phyloP scores from a whole-genome alignment of 257 asterid genomes.

The Nicotiana noctiflora region DNA sequence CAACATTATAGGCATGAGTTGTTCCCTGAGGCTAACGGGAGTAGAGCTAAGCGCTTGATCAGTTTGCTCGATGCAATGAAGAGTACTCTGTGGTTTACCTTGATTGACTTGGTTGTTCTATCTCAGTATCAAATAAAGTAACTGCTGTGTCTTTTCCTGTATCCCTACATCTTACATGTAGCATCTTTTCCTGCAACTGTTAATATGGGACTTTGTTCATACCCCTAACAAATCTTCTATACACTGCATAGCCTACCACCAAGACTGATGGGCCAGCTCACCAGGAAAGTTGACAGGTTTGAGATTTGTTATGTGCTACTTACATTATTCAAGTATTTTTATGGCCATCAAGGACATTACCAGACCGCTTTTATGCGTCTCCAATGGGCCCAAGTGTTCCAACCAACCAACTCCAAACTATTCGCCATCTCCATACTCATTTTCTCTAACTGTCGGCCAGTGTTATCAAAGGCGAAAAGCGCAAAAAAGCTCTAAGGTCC shows the following conservation, averaged over 20 bases:
- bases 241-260: not conserved
- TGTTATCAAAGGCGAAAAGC: too few relatives aligned
- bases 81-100: not conserved
- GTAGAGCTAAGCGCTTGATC: not conserved
- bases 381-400: not conserved
- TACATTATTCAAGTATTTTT: not conserved
- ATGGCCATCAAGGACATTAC: too few relatives aligned
- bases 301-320: not conserved
- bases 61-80: not conserved
- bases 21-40: not conserved
- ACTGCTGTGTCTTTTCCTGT: not conserved
- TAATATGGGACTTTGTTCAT: not conserved
- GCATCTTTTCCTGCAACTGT: not conserved
- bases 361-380: not conserved
- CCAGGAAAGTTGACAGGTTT: not conserved
- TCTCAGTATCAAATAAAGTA: not conserved
- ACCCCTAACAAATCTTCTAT: not conserved
- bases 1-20: not conserved
- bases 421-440: not conserved
- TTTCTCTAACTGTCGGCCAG: not conserved
- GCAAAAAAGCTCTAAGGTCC: too few relatives aligned
- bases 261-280: not conserved
- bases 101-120: not conserved
- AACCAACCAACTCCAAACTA: not conserved
- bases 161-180: not conserved